A percentile compares a stretch with the other conserved stretches of the same genome.
Evolutionary conservation across 2,329 filamentous ascomycete species (phyloP).

Genomic region (Arthrobotrys entomopaga): DNA sequence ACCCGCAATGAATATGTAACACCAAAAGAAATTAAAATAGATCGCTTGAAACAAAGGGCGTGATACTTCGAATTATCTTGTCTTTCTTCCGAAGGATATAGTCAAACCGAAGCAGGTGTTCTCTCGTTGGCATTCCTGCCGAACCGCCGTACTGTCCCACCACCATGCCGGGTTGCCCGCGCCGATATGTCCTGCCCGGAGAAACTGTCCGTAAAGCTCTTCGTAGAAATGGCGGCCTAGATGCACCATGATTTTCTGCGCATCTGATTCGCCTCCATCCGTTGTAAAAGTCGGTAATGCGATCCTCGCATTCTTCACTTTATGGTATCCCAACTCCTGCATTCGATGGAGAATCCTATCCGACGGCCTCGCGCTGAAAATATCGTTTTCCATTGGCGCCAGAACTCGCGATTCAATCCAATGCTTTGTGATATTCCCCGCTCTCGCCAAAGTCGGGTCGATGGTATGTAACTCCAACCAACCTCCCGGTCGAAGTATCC

Average conservation of each 20-base stretch:
- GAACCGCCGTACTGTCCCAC: constrained; percentile 56
- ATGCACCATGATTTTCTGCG: constrained; percentile 55
- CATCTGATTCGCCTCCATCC: constrained; percentile 49
- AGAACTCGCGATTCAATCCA: constrained; percentile 55
- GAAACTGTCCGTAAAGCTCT: constrained; percentile 55
- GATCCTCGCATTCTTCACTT: constrained; percentile 55
- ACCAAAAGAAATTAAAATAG: constrained; percentile 28
- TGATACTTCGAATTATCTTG: constrained; percentile 31
- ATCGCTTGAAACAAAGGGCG: constrained; percentile 17
- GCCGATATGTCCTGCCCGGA: constrained; percentile 51
- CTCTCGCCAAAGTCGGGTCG: constrained; percentile 52
- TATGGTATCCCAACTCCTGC: constrained; percentile 50
- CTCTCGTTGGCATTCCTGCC: constrained; percentile 55
- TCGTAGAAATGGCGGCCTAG: constrained; percentile 55
- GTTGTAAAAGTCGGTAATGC: constrained; percentile 51
- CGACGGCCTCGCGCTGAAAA: constrained; percentile 51
- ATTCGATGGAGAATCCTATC: constrained; percentile 54
- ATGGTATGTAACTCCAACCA: constrained; percentile 56
- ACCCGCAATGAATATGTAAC: constrained; percentile 37
- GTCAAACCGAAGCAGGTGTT: constrained; percentile 55
- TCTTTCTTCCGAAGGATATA: constrained; percentile 56
- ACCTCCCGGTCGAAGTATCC: constrained; percentile 54
- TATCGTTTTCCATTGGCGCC: constrained; percentile 53
- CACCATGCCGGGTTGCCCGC: constrained; percentile 53
- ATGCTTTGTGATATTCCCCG: constrained; percentile 52